Conservation (phyloP, 257 asterid genomes). For the Solanum tarijense region DNA sequence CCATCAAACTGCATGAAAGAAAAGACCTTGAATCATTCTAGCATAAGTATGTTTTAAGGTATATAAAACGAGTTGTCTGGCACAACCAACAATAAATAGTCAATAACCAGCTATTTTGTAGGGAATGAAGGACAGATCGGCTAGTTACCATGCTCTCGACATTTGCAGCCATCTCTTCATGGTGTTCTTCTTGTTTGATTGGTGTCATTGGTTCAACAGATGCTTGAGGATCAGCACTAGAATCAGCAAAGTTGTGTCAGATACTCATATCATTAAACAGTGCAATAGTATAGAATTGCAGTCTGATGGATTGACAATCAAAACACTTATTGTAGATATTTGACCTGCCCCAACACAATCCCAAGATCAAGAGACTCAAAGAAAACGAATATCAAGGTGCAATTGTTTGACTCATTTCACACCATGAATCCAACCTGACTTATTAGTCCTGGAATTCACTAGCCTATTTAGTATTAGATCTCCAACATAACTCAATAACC, state of each 20-base stretch:
- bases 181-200: slow-evolving; percentile 45
- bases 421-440: neutral
- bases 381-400: neutral
- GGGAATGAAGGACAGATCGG: neutral
- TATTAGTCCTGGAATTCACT: neutral
- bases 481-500: neutral
- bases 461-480: neutral
- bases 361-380: neutral
- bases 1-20: slow-evolving; percentile 33
- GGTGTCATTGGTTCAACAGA: slow-evolving; percentile 46
- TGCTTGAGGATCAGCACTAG: slow-evolving; percentile 70
- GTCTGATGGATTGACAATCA: neutral
- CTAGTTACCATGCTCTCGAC: slow-evolving; percentile 42
- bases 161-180: slow-evolving; percentile 29
- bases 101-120: neutral
- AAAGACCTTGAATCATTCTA: neutral
- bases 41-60: neutral
- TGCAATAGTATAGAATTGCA: neutral
- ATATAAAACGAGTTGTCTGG: neutral
- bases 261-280: neutral
- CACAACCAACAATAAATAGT: neutral
- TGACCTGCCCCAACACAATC: neutral
- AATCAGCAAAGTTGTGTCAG: slow-evolving; percentile 12
- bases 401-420: neutral
- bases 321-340: neutral